Base-by-base conservation (phyloP, 768 basidiomycete species). In the Pseudohyphozyma bogoriensis region DNA sequence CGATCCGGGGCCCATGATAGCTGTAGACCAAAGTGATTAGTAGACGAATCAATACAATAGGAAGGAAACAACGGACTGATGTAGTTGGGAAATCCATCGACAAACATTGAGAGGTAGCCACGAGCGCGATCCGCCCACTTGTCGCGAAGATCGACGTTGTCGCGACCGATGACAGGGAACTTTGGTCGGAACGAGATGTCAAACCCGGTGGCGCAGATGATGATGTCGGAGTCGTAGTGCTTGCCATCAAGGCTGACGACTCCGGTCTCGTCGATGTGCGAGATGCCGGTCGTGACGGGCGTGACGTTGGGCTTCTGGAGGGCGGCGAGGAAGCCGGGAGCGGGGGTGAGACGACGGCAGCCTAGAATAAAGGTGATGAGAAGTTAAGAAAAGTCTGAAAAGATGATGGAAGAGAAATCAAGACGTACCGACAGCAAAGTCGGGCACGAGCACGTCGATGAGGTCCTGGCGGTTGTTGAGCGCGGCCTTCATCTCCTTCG, bases 241-340 rank as follows among this genome's bases (percentile, higher is more conserved):
- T 46, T 46, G 16, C 82, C 83, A 61, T 85, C 81, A 1, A 59
- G 74, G 0, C 79, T 81, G 65, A 82, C 78, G 26, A 85, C 79
- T 8, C 84, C 83, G 6, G 68, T 77, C 13, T 76, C 73, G 1
- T 79, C 79, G 56, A 84, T 69, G 7, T 74, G 74, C 60, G 76
- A 77, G 65, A 84, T 84, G 16, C 72, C 16, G 18, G 39, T 15
- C 24, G 36, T 44, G 24, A 59, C 52, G 20, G 37, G 15, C 3
- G 31, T 26, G 42, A 53, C 83, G 68, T 84, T 84, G 60, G 82
- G 81, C 72, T 80, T 77, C 61, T 79, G 81, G 1, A 84, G 72
- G 0, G 83, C 80, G 63, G 84, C 82, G 24, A 85, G 76, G 67
- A 82, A 85, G 10, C 83, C 82, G 18, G 81, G 81, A 0, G 82